Base-by-base conservation (phyloP, 2,329 filamentous ascomycete species). In the Ophiostoma sp. region DNA sequence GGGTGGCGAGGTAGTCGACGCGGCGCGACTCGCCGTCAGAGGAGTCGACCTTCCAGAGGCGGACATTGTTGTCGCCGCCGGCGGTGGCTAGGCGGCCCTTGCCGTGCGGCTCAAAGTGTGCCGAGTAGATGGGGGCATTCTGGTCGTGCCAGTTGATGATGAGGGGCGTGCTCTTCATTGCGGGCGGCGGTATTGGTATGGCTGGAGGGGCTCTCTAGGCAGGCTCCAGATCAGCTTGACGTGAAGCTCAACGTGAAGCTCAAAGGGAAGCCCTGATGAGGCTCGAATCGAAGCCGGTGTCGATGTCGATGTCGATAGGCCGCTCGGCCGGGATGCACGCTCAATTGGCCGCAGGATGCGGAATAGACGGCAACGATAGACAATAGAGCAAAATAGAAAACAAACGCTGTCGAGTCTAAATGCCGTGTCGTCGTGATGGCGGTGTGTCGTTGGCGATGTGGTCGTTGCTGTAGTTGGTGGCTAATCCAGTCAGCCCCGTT, bases 111-210 rank as follows among this genome's bases (percentile, higher is more conserved):
- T 99, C 94, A 79, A 98, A 99, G 80, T 98, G 94, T 75, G 93
- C 93, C 62, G 94, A 97, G 83, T 98, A 99, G 79, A 99, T 94
- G 71, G 95, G 95, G 76, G 92, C 89, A 82, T 96, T 97, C 78
- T 97, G 92, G 80, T 97, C 92, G 81, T 99, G 96, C 95, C 95
- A 99, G 84, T 96, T 93, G 82, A 99, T 94, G 78, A 98, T 94
- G 76, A 99, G 86, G 76, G 95, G 94, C 77, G 93, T 90, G 78
- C 93, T 94, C 87, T 96, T 98, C 95, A 99, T 99, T 79, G 80
- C 84, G 80, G 77, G 13, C 3, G 4, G 62, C 39, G 36, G 20
- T 65, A 31, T 31, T 31, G 27, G 3, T 31, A 31, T 39, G 13
- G 13, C 11, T 17, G 60, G 3, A 20, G 6, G 48, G 2, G 48